Conservation (phyloP, 495 filamentous ascomycete genomes). For the Penicillium turbatum region DNA sequence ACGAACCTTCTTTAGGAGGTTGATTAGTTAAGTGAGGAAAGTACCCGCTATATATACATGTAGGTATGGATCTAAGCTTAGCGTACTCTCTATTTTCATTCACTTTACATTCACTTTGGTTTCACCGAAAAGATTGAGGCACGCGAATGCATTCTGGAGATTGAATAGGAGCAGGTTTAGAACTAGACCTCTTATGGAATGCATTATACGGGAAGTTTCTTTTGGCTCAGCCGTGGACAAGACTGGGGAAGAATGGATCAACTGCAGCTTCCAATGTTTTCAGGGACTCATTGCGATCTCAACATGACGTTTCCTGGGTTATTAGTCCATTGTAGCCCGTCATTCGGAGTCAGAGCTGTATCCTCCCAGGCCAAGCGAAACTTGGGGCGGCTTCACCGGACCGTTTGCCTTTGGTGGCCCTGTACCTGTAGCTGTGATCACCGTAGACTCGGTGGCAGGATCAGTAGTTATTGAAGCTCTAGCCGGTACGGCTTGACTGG, state of each 20-base stretch:
- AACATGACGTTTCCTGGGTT: background rate
- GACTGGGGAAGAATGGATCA: background rate
- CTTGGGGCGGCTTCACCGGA: constrained; percentile 11
- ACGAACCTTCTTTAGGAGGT: too few relatives aligned
- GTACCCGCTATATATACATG: too few relatives aligned
- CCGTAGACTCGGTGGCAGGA: background rate
- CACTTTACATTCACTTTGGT: too few relatives aligned
- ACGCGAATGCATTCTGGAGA: too few relatives aligned
- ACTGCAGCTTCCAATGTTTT: background rate
- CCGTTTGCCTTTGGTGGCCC: background rate
- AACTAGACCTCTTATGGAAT: too few relatives aligned
- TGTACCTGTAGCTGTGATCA: background rate
- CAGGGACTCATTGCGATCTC: background rate
- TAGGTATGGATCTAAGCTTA: too few relatives aligned
- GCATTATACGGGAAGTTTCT: too few relatives aligned
- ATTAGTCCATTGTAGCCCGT: constrained; percentile 4
- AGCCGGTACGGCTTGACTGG: background rate
- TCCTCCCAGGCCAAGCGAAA: constrained; percentile 35
- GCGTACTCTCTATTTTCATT: too few relatives aligned
- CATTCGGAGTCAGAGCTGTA: constrained; percentile 45
- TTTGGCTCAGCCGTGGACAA: too few relatives aligned
- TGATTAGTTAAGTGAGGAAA: too few relatives aligned
- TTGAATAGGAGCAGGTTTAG: too few relatives aligned
- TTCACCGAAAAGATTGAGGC: too few relatives aligned
- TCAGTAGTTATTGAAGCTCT: background rate